A percentile compares a stretch with the other conserved stretches of the same genome.
Conservation (phyloP, 305 asterid species). For the Fraxinus floribunda region DNA sequence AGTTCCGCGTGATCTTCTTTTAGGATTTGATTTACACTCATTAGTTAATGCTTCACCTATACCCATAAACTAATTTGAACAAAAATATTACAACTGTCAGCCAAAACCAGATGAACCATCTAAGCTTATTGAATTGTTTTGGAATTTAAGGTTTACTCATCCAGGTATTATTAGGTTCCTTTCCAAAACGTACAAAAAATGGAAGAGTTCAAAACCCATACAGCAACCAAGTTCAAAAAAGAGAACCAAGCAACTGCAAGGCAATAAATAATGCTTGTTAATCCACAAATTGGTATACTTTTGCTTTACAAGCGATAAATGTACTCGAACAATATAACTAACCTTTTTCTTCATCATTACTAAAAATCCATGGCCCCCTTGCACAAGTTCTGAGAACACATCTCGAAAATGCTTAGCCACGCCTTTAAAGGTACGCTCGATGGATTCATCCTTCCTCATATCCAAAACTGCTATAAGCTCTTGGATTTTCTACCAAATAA, state of each 20-base stretch:
- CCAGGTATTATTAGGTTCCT: slow-evolving; percentile 4
- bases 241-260: slow-evolving; percentile 23
- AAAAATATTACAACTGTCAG: background rate
- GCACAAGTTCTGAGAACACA: slow-evolving; percentile 96
- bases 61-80: background rate
- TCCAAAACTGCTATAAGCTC: slow-evolving; percentile 92
- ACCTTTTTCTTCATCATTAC: slow-evolving; percentile 99
- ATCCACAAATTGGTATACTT: background rate
- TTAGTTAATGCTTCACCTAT: background rate
- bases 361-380: slow-evolving; percentile 95
- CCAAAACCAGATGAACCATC: slow-evolving; percentile 1
- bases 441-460: slow-evolving; percentile 98
- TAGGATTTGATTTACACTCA: slow-evolving; percentile 1
- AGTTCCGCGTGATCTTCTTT: background rate
- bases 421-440: slow-evolving; percentile 98
- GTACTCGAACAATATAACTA: slow-evolving; percentile 28
- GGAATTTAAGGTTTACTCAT: background rate
- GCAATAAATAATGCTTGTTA: background rate
- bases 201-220: slow-evolving; percentile 8
- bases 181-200: background rate
- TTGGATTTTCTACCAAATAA: slow-evolving; percentile 77
- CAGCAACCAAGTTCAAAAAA: slow-evolving; percentile 12
- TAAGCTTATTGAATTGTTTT: background rate
- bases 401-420: slow-evolving; percentile 98
- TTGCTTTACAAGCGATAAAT: background rate